Base-by-base conservation (phyloP, 257 asterid genomes). In the Ballota nigra region DNA sequence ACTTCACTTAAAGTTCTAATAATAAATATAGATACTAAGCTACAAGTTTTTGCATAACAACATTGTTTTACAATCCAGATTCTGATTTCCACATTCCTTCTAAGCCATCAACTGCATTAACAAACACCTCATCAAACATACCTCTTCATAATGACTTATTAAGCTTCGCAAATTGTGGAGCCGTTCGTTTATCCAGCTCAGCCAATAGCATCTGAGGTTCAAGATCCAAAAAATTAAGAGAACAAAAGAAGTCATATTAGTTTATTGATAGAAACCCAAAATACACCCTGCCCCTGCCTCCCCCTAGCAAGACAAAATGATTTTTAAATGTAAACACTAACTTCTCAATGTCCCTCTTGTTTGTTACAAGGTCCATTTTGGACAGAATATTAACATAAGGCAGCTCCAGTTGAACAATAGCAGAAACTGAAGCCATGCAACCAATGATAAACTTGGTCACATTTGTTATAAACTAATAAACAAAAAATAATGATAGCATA, bases 361-460 rank as follows among this genome's bases (percentile, higher is more conserved):
- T 92, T 56, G 84, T 83, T 78, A 95, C 95, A 69, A 92, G 98
- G 86, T 95, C 98, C 98, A 95, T 95, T 80, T 95, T 95, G 83
- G 99, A 95, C 70, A 95, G 97, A 68, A 95, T 83, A 75, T 92
- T 95, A 68, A 95, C 89, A 83, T 92, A 97, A 61, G 99, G 99
- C 63, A 95, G 86, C 86, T 95, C 98, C 81, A 92, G 91, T 78
- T 95, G 99, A 78, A 95, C 85, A 98, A 89, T 95, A 10, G 97
- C 97, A 67, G 98, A 95, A 80, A 95, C 98, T 49, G 99, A 92
- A 69, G 98, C 79, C 99, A 95, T 92, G 71, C 99, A 95, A 20
- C 99, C 98, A 77, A 97, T 95, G 7, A 92, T 88, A 80, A 95
- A 95, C 88, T 95, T 95, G 92, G 99, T 88, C 80, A 92, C 98